These are phyloP conservation scores for Flagelloscypha sp. DNA, from an alignment of 768 basidiomycete species.

Conservation along the genomic window DNA sequence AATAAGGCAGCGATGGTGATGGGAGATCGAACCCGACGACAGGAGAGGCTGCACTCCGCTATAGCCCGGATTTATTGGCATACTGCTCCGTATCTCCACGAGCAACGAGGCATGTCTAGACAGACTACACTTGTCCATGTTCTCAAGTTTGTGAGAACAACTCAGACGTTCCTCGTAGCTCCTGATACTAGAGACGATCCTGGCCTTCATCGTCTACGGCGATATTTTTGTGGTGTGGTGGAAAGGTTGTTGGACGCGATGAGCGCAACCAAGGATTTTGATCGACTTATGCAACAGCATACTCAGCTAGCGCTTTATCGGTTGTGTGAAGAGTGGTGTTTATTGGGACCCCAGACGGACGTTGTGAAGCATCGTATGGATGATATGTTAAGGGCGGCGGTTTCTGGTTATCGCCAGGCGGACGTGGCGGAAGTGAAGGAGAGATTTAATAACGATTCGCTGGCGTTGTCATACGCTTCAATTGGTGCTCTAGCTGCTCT, in stretches of 20 bases:
- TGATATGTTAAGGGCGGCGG: constrained; percentile 61
- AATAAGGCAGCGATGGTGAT: constrained; percentile 38
- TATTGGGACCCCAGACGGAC: constrained; percentile 70
- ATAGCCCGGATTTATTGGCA: constrained; percentile 85
- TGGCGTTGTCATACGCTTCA: constrained; percentile 68
- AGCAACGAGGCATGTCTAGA: constrained; percentile 58
- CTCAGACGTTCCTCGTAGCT: constrained; percentile 66
- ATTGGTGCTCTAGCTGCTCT: constrained; percentile 83
- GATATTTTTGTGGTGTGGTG: constrained; percentile 86
- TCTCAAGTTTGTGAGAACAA: constrained; percentile 80
- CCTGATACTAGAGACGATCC: constrained; percentile 68
- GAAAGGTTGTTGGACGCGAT: constrained; percentile 79
- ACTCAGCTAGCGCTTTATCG: constrained; percentile 76
- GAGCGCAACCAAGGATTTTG: constrained; percentile 60
- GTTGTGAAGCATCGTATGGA: constrained; percentile 60
- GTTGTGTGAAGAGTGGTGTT: constrained; percentile 91
- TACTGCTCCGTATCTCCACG: constrained; percentile 68
- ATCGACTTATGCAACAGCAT: constrained; percentile 66
- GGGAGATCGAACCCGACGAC: constrained; percentile 55
- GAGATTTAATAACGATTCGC: constrained; percentile 62
- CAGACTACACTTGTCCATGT: constrained; percentile 71
- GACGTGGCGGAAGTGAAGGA: constrained; percentile 46
- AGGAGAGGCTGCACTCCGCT: constrained; percentile 75
- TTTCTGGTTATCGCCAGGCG: constrained; percentile 43
- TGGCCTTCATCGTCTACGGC: constrained; percentile 70